Base-by-base conservation (phyloP, 2,329 filamentous ascomycete species). In the Akanthomyces muscarius region DNA sequence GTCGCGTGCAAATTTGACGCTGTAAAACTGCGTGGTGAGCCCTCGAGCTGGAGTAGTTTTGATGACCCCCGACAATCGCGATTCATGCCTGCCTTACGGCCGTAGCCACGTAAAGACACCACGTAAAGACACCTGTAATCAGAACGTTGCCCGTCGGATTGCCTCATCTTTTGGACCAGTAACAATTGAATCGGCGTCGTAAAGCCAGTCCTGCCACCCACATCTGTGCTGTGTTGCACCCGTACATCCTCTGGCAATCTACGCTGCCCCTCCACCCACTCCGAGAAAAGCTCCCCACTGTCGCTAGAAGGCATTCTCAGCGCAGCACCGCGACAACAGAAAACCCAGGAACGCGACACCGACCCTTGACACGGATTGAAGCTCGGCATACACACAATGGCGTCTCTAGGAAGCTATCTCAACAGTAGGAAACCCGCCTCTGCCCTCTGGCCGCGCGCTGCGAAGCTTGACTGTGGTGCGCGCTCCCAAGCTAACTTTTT, bases 381-480 rank as follows among this genome's bases (percentile, higher is more conserved):
- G 45, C 48, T 56, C 47, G 50, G 21, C 44, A 33, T 25, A 50
- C 56, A 61, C 66, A 71, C 50, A 62, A 80, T 80, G 78, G 77
- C 78, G 57, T 77, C 76, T 16, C 72, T 80, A n/a, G 78, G 77
- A 67, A 74, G 73, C 67, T 80, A 78, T 65, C 69, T 80, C 52
- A 78, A 79, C 68, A 80, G 78, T 79, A 69, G 66, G 75, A 65
- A 47, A 11, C 18, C 16, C 42, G n/a, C 28, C 47, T 30, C 21
- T 18, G 30, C 14, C 51, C 18, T 8, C n/a, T 13, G 8, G 11
- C 25, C 23, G 18, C 44, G 33, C 28, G 23, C 36, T 30, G 33
- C 18, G 23, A 44, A 51, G 47, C 57, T 58, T 33, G 18, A 14
- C 36, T 4, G 23, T 11, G 38, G 23, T n/a, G 18, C 41, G 11